Evolutionary conservation across 345 rosid species (phyloP).

Genomic region (Pseudoturritis turrita): DNA sequence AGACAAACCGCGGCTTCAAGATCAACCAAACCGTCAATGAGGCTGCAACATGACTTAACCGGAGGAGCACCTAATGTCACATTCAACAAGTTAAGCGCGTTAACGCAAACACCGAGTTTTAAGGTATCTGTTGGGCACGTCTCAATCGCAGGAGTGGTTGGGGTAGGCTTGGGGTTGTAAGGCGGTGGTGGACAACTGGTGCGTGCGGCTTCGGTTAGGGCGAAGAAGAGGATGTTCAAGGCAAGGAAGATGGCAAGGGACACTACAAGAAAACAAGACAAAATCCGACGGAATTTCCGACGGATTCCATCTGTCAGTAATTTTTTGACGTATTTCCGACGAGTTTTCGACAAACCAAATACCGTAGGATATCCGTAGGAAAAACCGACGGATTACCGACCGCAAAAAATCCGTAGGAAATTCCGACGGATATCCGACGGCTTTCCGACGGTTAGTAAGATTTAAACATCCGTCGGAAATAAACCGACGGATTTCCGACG

Average conservation of each 20-base stretch:
- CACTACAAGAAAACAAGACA: too few species aligned
- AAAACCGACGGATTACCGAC: too few species aligned
- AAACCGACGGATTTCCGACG: too few species aligned
- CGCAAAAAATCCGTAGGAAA: too few species aligned
- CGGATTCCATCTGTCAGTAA: too few species aligned
- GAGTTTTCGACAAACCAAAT: too few species aligned
- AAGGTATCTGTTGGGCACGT: conserved; percentile 39
- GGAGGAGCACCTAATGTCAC: conserved; percentile 40
- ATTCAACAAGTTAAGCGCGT: conserved; percentile 36
- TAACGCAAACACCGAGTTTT: conserved; percentile 40
- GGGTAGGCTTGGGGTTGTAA: conserved; percentile 25
- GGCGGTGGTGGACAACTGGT: conserved; percentile 34
- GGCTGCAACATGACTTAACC: conserved; percentile 37
- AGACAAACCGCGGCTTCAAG: conserved; percentile 59
- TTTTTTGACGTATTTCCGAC: too few species aligned
- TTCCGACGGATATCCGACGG: too few species aligned
- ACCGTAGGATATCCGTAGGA: too few species aligned
- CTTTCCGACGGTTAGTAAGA: too few species aligned
- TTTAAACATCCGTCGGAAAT: too few species aligned
- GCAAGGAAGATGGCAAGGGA: conserved; percentile 45
- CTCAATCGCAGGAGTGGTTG: neutral
- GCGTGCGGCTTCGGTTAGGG: conserved; percentile 41
- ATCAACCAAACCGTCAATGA: conserved; percentile 38
- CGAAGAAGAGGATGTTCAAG: conserved; percentile 45
- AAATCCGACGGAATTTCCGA: too few species aligned